Conservation (phyloP, 352 stramenopile genomes). For the Phytopythium oedochilum region DNA sequence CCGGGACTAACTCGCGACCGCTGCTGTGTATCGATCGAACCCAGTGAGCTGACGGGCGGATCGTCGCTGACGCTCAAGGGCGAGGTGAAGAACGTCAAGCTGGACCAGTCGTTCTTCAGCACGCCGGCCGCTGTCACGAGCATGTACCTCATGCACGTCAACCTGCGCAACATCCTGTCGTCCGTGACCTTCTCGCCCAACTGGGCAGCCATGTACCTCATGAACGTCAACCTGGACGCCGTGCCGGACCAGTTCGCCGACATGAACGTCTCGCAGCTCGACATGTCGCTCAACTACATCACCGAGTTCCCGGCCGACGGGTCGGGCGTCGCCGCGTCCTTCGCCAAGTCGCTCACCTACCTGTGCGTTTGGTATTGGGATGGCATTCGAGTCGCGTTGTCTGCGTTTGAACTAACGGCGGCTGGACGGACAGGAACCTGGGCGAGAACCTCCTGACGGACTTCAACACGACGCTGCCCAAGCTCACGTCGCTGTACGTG, state of each 20-base stretch:
- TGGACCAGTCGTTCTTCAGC: slow-evolving; percentile 54
- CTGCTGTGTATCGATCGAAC: too few relatives aligned
- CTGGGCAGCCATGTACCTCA: slow-evolving; percentile 28
- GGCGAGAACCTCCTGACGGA: slow-evolving; percentile 36
- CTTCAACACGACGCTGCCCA: slow-evolving; percentile 28
- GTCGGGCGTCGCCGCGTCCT: slow-evolving; percentile 20
- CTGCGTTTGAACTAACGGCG: neutral
- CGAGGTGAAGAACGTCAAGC: slow-evolving; percentile 35
- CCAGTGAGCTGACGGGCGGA: slow-evolving; percentile 23
- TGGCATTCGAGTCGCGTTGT: too few relatives aligned
- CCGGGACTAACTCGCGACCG: neutral
- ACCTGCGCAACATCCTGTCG: slow-evolving; percentile 28
- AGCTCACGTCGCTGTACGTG: slow-evolving; percentile 21
- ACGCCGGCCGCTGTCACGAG: slow-evolving; percentile 26
- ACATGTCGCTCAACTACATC: slow-evolving; percentile 52
- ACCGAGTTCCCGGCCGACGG: slow-evolving; percentile 26
- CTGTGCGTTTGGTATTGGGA: slow-evolving; percentile 15
- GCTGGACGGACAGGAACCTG: slow-evolving; percentile 14
- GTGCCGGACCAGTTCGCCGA: slow-evolving; percentile 31
- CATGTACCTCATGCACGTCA: slow-evolving; percentile 33
- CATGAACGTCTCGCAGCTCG: slow-evolving; percentile 25
- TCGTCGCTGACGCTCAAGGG: slow-evolving; percentile 24
- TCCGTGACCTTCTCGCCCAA: slow-evolving; percentile 21
- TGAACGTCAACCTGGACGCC: slow-evolving; percentile 40
- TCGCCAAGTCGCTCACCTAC: slow-evolving; percentile 20